phyloP scores from a whole-genome alignment of 192 early-diverging fungal genomes.

The Phlyctochytrium planicorne region DNA sequence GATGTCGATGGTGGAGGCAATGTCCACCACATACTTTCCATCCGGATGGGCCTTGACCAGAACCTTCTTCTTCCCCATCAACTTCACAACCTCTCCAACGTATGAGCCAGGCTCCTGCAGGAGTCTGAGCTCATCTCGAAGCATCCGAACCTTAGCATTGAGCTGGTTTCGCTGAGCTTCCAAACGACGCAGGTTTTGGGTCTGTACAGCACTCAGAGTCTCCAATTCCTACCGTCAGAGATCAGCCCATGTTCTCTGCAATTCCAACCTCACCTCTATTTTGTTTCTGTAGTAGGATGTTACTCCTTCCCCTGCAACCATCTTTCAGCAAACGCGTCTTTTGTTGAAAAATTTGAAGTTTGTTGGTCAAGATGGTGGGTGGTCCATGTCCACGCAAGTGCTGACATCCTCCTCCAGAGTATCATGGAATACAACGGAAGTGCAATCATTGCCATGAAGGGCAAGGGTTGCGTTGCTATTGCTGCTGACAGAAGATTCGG shows the following conservation, averaged over 20 bases:
- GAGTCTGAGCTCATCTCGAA: constrained; percentile 94
- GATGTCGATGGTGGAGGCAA: constrained; percentile 90
- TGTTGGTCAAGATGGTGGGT: too few species aligned
- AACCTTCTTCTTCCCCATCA: constrained; percentile 96
- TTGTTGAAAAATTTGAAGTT: too few species aligned
- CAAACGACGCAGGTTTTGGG: constrained; percentile 94
- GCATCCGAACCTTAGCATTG: constrained; percentile 94
- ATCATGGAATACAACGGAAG: constrained; percentile 96
- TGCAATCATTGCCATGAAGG: constrained; percentile 93
- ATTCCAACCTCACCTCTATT: too few species aligned
- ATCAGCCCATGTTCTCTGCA: too few species aligned
- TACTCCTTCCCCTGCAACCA: too few species aligned
- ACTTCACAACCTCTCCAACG: constrained; percentile 96
- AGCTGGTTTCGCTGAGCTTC: constrained; percentile 98
- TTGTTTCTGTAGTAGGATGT: constrained; percentile 55
- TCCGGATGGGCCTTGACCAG: constrained; percentile 83
- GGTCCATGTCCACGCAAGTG: too few species aligned
- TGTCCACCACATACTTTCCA: constrained; percentile 97
- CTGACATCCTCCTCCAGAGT: too few species aligned
- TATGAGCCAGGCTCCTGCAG: constrained; percentile 95
- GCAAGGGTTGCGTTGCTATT: constrained; percentile 98
- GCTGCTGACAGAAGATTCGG: constrained; percentile 94
- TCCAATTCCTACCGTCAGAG: constrained; percentile 93
- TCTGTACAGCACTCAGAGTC: constrained; percentile 81
- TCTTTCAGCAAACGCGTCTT: too few species aligned